These are phyloP conservation scores for Wickerhamiella allomyrinae DNA, from an alignment of 805 yeast genomes.

Conservation along the genomic window DNA sequence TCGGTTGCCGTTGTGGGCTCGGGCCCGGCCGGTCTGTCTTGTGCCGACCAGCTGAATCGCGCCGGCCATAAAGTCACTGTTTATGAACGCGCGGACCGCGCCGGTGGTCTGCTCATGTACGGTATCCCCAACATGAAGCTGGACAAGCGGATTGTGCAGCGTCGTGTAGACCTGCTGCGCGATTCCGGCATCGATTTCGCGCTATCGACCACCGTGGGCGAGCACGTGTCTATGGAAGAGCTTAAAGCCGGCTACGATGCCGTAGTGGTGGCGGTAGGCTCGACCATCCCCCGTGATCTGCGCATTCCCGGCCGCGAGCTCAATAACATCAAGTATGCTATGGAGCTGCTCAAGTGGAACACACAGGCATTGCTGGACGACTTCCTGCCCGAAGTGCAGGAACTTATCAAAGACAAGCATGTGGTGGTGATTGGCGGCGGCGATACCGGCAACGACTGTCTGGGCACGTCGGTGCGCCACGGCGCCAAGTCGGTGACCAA, in stretches of 20 bases:
- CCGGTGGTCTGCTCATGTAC: conserved; percentile 95
- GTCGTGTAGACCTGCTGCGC: conserved; percentile 79
- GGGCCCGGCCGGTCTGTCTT: conserved; percentile 94
- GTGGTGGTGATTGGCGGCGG: conserved; percentile 99
- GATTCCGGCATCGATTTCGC: conserved; percentile 82
- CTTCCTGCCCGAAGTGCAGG: conserved; percentile 61
- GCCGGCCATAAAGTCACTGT: conserved; percentile 91
- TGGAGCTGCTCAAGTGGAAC: conserved; percentile 78
- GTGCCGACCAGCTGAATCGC: conserved; percentile 92
- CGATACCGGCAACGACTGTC: conserved; percentile 98
- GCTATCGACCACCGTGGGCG: conserved; percentile 69
- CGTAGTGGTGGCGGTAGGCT: conserved; percentile 82
- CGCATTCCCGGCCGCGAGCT: conserved; percentile 87
- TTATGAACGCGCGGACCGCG: conserved; percentile 86
- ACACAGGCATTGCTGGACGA: conserved; percentile 79
- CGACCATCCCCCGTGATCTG: conserved; percentile 92
- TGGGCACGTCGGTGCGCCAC: conserved; percentile 94
- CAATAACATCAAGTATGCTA: conserved; percentile 84
- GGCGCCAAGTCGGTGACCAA: conserved; percentile 90
- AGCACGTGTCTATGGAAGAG: conserved; percentile 59
- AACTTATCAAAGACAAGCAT: conserved; percentile 63
- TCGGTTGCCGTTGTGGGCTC: conserved; percentile 81
- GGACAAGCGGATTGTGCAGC: conserved; percentile 81
- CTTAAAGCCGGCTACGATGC: conserved; percentile 59
- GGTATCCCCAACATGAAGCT: conserved; percentile 99